Conservation (phyloP, 495 filamentous ascomycete species). For the Aspergillus mulundensis region DNA sequence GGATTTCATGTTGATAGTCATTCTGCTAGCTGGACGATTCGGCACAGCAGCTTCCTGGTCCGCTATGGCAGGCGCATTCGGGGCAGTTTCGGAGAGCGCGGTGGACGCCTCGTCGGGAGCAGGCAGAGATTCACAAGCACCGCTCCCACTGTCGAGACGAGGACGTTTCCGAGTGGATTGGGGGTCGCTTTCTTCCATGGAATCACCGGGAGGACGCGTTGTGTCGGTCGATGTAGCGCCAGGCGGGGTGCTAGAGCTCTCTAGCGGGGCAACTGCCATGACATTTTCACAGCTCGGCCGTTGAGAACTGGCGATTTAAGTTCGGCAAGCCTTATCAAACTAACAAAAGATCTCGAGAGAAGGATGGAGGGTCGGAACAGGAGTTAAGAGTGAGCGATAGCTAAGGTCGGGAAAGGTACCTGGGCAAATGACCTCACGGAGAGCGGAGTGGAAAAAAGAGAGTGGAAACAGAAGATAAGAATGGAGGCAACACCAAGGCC, state of each 20-base stretch:
- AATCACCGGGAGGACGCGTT: constrained; percentile 35
- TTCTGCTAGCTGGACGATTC: constrained; percentile 43
- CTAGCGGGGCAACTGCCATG: constrained; percentile 50
- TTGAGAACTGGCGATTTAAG: not conserved
- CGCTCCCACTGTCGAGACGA: constrained; percentile 56
- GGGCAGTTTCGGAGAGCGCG: constrained; percentile 17
- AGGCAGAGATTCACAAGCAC: constrained; percentile 42
- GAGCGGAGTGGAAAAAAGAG: constrained; percentile 8
- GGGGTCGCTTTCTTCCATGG: constrained; percentile 54
- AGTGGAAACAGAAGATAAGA: not conserved
- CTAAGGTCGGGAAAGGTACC: not conserved
- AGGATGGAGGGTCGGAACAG: not conserved
- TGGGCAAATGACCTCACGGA: not conserved
- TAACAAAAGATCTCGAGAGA: not conserved
- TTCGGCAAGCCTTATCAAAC: not conserved
- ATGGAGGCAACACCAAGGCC: not conserved
- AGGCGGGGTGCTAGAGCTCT: constrained; percentile 46
- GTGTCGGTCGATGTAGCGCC: constrained; percentile 31
- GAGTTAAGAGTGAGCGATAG: constrained; percentile 1
- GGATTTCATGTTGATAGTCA: constrained; percentile 56
- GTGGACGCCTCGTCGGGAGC: constrained; percentile 30
- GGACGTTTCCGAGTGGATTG: constrained; percentile 58
- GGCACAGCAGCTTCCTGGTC: constrained; percentile 32
- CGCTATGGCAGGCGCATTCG: constrained; percentile 30
- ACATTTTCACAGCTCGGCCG: constrained; percentile 34